phyloP scores from a whole-genome alignment of 768 basidiomycete genomes.

The Sporobolomyces phaffii region DNA sequence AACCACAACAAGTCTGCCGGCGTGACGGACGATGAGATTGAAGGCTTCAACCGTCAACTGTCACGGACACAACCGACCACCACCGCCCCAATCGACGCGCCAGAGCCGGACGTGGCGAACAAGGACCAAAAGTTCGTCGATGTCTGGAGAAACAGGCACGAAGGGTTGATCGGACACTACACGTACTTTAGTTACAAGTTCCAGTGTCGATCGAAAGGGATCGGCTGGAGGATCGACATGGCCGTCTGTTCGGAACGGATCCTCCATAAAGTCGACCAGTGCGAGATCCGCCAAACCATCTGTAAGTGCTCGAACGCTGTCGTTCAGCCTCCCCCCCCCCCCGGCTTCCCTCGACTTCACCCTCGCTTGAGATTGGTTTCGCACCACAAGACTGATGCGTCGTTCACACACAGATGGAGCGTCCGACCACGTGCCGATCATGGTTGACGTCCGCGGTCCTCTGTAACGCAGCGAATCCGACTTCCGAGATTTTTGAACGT shows the following conservation, averaged over 20 bases:
- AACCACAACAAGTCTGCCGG: conserved; percentile 88
- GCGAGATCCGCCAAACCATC: conserved; percentile 77
- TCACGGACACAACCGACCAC: too few species aligned
- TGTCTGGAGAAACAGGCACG: conserved; percentile 60
- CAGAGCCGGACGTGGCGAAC: conserved; percentile 49
- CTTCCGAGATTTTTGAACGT: too few species aligned
- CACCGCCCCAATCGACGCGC: too few species aligned
- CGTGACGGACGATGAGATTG: conserved; percentile 74
- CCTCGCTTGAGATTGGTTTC: too few species aligned
- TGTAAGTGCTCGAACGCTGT: conserved; percentile 3
- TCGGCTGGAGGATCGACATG: conserved; percentile 75
- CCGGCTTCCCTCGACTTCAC: not conserved
- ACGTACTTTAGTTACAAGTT: conserved; percentile 60
- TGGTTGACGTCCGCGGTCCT: conserved; percentile 62
- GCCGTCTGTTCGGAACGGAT: conserved; percentile 61
- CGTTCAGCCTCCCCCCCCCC: not conserved
- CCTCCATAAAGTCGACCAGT: conserved; percentile 61
- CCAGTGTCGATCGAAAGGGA: conserved; percentile 68
- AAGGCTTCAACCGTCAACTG: conserved; percentile 65
- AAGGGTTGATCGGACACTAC: conserved; percentile 57
- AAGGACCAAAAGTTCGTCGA: conserved; percentile 58
- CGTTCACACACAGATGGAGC: conserved; percentile 62
- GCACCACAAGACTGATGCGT: not conserved
- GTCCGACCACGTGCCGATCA: conserved; percentile 76
- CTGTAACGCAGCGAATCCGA: conserved; percentile 39